Evolutionary conservation across 805 yeast species (phyloP).

Genomic region (Pichia cephalocereana): DNA sequence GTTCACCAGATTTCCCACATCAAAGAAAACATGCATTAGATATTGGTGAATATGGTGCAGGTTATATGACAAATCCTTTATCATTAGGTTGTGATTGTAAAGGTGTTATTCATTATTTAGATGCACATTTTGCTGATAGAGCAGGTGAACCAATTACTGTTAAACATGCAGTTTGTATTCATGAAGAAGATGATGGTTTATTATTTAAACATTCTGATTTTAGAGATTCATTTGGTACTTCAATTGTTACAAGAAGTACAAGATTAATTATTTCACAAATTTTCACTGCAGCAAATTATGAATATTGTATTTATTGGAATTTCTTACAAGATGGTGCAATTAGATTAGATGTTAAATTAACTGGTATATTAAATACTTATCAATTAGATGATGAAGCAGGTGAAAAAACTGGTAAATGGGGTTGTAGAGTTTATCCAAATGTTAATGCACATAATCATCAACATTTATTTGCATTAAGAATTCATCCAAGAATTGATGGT

Average conservation of each 20-base stretch:
- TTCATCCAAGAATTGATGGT: conserved; percentile 78
- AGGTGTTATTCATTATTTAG: conserved; percentile 76
- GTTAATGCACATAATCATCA: conserved; percentile 84
- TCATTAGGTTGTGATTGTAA: conserved; percentile 78
- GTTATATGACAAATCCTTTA: conserved; percentile 74
- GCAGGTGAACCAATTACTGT: conserved; percentile 61
- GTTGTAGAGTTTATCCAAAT: conserved; percentile 69
- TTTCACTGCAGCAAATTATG: conserved; percentile 82
- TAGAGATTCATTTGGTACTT: conserved; percentile 69
- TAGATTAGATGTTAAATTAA: conserved; percentile 67
- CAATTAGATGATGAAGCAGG: conserved; percentile 50
- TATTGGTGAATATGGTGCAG: conserved; percentile 84
- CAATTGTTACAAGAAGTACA: conserved; percentile 67
- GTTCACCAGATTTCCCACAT: conserved; percentile 70
- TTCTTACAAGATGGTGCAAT: conserved; percentile 80
- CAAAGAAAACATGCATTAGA: conserved; percentile 83
- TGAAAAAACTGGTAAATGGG: conserved; percentile 69
- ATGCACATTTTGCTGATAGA: conserved; percentile 65
- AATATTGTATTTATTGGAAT: conserved; percentile 76
- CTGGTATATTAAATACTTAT: conserved; percentile 76
- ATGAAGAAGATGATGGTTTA: conserved; percentile 79
- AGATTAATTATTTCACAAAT: conserved; percentile 68
- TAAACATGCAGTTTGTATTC: conserved; percentile 74
- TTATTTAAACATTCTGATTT: conserved; percentile 77
- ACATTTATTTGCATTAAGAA: conserved; percentile 68